Conservation (phyloP, 2,329 filamentous ascomycete species). For the Plenodomus tracheiphilus region DNA sequence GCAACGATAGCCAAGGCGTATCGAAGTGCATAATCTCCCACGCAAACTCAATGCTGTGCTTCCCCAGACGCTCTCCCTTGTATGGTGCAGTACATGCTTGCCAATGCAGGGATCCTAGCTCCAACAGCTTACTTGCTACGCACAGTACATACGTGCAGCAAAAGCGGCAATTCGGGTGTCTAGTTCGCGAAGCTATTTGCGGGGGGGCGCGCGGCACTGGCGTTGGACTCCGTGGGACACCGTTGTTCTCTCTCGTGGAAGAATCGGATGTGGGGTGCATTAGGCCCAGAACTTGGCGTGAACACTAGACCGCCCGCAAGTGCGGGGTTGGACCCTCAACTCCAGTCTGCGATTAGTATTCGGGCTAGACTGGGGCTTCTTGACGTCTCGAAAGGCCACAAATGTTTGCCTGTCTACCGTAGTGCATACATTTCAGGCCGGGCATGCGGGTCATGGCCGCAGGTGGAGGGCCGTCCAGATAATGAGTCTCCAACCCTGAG, state of each 20-base stretch:
- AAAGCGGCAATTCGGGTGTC: background rate
- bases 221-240: conserved; percentile 6
- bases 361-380: background rate
- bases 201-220: conserved; percentile 26
- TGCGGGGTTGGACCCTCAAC: conserved; percentile 22
- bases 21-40: background rate
- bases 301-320: conserved; percentile 20
- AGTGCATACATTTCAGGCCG: too few species aligned
- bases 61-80: too few species aligned
- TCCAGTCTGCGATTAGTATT: background rate
- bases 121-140: conserved; percentile 9
- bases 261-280: conserved; percentile 42
- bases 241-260: conserved; percentile 18
- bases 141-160: too few species aligned
- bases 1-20: background rate
- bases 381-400: background rate
- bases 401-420: too few species aligned
- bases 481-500: too few species aligned
- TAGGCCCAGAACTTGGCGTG: conserved; percentile 25
- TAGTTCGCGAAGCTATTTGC: conserved; percentile 13
- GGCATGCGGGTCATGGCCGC: too few species aligned
- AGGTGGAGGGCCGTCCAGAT: too few species aligned
- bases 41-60: background rate
- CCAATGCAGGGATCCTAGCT: conserved; percentile 8
- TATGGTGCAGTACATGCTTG: too few species aligned